Percentiles rank a stretch among this genome's conserved stretches.
Conservation (phyloP, 495 filamentous ascomycete genomes). For the Penicillium simplicissimum region DNA sequence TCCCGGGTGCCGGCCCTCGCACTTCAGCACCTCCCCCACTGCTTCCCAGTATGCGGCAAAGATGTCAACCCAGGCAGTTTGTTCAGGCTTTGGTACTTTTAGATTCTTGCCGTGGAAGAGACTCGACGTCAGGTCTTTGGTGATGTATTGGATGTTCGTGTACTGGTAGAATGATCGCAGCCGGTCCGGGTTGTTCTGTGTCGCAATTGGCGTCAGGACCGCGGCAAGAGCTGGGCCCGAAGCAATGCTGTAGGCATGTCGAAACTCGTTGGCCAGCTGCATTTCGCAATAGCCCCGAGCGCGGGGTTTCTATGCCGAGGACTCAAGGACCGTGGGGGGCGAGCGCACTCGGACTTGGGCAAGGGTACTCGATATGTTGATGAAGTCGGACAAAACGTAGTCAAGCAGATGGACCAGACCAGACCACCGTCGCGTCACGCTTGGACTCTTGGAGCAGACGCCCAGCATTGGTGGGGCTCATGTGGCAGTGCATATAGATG, state of each 20-base stretch:
- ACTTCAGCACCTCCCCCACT: conserved; percentile 63
- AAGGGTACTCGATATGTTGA: conserved; percentile 29
- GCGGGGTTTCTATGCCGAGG: neutral
- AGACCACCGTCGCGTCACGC: neutral
- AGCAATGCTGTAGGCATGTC: conserved; percentile 46
- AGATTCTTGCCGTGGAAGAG: conserved; percentile 58
- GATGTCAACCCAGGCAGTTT: conserved; percentile 77
- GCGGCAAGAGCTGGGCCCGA: conserved; percentile 68
- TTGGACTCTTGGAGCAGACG: neutral
- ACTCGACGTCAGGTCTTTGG: conserved; percentile 60
- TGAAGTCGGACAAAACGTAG: neutral
- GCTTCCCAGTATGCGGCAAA: conserved; percentile 83
- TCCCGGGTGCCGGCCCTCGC: conserved; percentile 45
- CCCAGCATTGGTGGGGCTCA: neutral
- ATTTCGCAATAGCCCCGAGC: neutral
- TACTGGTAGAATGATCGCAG: conserved; percentile 61
- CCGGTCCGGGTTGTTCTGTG: conserved; percentile 55
- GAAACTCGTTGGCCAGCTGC: conserved; percentile 1
- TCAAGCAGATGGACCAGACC: neutral
- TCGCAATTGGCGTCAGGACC: conserved; percentile 66
- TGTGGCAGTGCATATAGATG: conserved; percentile 16
- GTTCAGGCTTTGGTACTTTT: conserved; percentile 61
- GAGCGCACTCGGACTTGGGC: conserved; percentile 54
- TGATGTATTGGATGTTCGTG: conserved; percentile 58
- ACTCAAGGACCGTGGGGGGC: neutral